Evolutionary conservation across 768 basidiomycete genomes (phyloP), one percentile per base, ranked within the genome.

Genomic region (Leucosporidium yakuticum): DNA sequence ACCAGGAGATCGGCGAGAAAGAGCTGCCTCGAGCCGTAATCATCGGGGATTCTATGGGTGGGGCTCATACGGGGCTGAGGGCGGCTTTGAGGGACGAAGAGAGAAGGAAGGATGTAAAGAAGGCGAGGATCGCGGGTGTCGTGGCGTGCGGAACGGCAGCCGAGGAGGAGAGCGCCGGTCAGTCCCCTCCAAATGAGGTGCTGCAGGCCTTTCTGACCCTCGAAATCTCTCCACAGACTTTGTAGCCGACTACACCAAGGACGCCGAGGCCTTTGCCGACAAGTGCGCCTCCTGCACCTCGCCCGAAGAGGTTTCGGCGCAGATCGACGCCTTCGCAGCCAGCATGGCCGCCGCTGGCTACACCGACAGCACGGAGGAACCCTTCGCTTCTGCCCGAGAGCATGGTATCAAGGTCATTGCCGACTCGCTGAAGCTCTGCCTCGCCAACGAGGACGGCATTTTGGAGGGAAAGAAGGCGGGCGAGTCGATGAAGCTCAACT

Each of bases 141-240:
- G 60, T 61, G 17, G 60, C 49, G 31, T 50, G 48, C 12, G 60
- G 48, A 49, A 61, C 49, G 1, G 20, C 27, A 21, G 60, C 60
- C 21, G 60, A 61, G 60, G 60, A 51, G 31, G 60, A 61, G 60
- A 61, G 60, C 49, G 49, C 31, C 4, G 60, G 50, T 61, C 23
- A 15, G 59, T 29, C 27, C 54, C 1, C 32, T 34, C 32, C 12
- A 11, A 29, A 5, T 2, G 15, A 12, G 31, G 17, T 12, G 8
- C 9, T 21, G 54, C 1, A 34, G 31, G 7, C 11, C 34, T 21
- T 36, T 14, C 34, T 58, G 21, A 58, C 39, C 39, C 39, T 44
- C 17, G 31, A 15, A n/a, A n/a, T 25, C 21, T 12, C 8, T 21
- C 31, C 15, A 7, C 27, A 60, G 59, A 60, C 27, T 60, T 61